These are phyloP conservation scores for Babesia ovis DNA, from an alignment of 169 alveolate genomes.

Conservation along the genomic window DNA sequence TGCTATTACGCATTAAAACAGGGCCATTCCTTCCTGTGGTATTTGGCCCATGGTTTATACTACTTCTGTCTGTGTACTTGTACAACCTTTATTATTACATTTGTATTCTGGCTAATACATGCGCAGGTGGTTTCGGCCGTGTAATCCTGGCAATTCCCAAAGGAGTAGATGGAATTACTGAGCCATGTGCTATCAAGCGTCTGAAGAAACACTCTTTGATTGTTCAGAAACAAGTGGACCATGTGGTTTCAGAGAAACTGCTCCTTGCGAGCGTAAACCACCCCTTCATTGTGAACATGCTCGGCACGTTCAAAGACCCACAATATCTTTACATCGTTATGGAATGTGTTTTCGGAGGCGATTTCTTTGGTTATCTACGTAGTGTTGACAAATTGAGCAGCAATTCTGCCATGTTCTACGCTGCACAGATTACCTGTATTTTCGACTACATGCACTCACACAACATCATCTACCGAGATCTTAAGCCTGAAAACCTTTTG, in stretches of 20 bases:
- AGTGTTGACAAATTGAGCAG: slow-evolving; percentile 89
- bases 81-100: too few relatives aligned
- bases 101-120: background rate
- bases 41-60: background rate
- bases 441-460: slow-evolving; percentile 94
- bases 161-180: slow-evolving; percentile 50
- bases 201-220: slow-evolving; percentile 81
- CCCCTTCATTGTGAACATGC: slow-evolving; percentile 92
- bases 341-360: slow-evolving; percentile 97
- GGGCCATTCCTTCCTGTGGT: background rate
- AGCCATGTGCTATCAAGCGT: slow-evolving; percentile 80
- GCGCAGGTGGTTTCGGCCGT: slow-evolving; percentile 91
- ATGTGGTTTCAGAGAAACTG: slow-evolving; percentile 92
- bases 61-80: too few relatives aligned
- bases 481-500: slow-evolving; percentile 96
- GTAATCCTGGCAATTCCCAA: slow-evolving; percentile 87
- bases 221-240: slow-evolving; percentile 89
- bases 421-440: slow-evolving; percentile 92
- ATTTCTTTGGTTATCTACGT: slow-evolving; percentile 90
- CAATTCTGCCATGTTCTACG: slow-evolving; percentile 92
- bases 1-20: background rate
- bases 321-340: slow-evolving; percentile 88
- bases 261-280: slow-evolving; percentile 89
- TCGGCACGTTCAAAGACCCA: slow-evolving; percentile 88
- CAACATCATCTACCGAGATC: slow-evolving; percentile 92